phyloP scores from a whole-genome alignment of 2,329 filamentous ascomycete species.

The Fusarium goolgardi region DNA sequence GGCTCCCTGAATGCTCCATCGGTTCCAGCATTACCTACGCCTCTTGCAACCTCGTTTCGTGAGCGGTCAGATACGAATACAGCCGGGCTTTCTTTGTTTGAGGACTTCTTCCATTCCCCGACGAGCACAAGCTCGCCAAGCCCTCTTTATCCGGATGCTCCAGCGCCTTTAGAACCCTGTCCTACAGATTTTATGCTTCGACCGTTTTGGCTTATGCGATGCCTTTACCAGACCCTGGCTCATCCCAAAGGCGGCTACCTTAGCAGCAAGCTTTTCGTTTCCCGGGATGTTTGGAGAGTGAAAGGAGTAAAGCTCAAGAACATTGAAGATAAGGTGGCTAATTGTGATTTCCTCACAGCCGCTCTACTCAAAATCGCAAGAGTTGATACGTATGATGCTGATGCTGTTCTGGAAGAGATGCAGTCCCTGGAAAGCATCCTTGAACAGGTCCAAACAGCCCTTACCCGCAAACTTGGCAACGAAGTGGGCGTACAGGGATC shows the following conservation, averaged over 20 bases:
- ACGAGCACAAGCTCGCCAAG: conserved; percentile 74
- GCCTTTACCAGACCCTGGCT: conserved; percentile 89
- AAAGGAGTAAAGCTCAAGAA: conserved; percentile 93
- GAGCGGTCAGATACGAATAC: conserved; percentile 67
- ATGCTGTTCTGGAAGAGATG: conserved; percentile 94
- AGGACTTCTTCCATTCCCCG: conserved; percentile 81
- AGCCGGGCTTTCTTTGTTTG: conserved; percentile 81
- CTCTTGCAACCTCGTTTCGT: conserved; percentile 71
- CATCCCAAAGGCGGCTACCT: conserved; percentile 93
- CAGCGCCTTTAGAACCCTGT: conserved; percentile 87
- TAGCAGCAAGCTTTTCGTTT: conserved; percentile 90
- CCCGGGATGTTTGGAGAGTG: conserved; percentile 91
- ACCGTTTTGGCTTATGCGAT: conserved; percentile 98
- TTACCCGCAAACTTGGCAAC: conserved; percentile 88
- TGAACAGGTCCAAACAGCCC: conserved; percentile 81
- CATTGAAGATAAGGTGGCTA: conserved; percentile 91
- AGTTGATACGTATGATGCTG: conserved; percentile 90
- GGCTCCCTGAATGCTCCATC: conserved; percentile 61
- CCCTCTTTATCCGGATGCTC: conserved; percentile 70
- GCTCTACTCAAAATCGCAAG: conserved; percentile 84
- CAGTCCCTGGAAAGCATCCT: conserved; percentile 86
- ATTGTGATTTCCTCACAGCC: conserved; percentile 90
- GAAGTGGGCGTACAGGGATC: conserved; percentile 88
- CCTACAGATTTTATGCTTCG: conserved; percentile 89
- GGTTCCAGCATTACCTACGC: conserved; percentile 74